Conservation (phyloP, 768 basidiomycete species). For the Daedalea quercina region DNA sequence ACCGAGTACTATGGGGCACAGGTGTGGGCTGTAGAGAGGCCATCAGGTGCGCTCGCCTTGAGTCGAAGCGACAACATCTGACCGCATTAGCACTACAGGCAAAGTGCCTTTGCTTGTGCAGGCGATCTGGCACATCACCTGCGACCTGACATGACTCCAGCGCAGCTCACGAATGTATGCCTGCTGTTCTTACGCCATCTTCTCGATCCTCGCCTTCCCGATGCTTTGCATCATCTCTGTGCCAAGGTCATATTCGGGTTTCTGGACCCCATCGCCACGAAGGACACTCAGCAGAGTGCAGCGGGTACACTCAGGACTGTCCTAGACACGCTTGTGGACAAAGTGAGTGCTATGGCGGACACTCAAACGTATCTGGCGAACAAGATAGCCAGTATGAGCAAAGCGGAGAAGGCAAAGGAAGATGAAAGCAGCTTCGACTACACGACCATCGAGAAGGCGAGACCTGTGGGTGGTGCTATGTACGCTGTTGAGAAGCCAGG, state of each 20-base stretch:
- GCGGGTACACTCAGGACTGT: slow-evolving; percentile 65
- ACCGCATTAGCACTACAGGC: slow-evolving; percentile 31
- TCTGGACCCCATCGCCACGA: slow-evolving; percentile 72
- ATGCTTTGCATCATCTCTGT: slow-evolving; percentile 81
- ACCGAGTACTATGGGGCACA: slow-evolving; percentile 80
- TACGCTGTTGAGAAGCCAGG: slow-evolving; percentile 81
- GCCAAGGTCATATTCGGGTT: slow-evolving; percentile 91
- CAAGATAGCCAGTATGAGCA: slow-evolving; percentile 38
- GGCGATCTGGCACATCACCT: slow-evolving; percentile 94
- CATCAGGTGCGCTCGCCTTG: slow-evolving; percentile 46
- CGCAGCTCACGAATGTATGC: slow-evolving; percentile 72
- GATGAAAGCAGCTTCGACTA: slow-evolving; percentile 36
- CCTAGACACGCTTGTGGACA: slow-evolving; percentile 78
- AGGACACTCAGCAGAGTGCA: slow-evolving; percentile 66
- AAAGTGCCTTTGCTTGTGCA: slow-evolving; percentile 78
- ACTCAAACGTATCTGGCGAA: slow-evolving; percentile 52
- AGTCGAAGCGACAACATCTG: not conserved
- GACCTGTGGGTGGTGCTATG: slow-evolving; percentile 73
- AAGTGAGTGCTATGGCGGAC: slow-evolving; percentile 72
- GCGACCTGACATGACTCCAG: slow-evolving; percentile 68
- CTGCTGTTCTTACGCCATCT: slow-evolving; percentile 83
- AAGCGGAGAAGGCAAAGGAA: slow-evolving; percentile 25
- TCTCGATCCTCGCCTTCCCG: slow-evolving; percentile 79
- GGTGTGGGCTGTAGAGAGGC: slow-evolving; percentile 82
- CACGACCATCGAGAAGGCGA: slow-evolving; percentile 73